A percentile compares a stretch with the other conserved stretches of the same genome.
Evolutionary conservation across 1,284 basidiomycete genomes (phyloP).

Genomic region (Boletellus dicymbophilus): DNA sequence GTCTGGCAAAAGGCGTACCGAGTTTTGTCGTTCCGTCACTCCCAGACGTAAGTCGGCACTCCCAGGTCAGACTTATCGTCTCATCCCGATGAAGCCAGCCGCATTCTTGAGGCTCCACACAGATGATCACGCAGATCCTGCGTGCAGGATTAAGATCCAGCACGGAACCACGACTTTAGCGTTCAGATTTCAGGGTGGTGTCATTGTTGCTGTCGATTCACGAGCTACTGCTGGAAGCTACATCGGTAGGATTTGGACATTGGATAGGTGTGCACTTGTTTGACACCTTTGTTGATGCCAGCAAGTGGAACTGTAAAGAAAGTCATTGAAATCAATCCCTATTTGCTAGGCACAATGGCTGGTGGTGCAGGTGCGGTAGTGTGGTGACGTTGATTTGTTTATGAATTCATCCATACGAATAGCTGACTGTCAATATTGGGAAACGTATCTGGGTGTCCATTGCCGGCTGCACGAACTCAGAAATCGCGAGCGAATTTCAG

Average conservation of each 20-base stretch:
- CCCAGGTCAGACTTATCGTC: slow-evolving; percentile 1
- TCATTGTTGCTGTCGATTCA: slow-evolving; percentile 98
- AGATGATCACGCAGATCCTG: slow-evolving; percentile 91
- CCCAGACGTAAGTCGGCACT: slow-evolving; percentile 60
- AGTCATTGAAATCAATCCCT: slow-evolving; percentile 99
- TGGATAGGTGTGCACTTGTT: slow-evolving; percentile 1
- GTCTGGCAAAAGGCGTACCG: slow-evolving; percentile 66
- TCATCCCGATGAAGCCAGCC: slow-evolving; percentile 63
- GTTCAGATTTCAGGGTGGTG: slow-evolving; percentile 95
- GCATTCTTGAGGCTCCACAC: slow-evolving; percentile 89
- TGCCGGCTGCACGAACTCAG: slow-evolving; percentile 97
- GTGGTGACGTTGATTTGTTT: slow-evolving; percentile 3
- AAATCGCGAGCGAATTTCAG: slow-evolving; percentile 97
- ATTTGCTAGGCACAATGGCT: slow-evolving; percentile 98
- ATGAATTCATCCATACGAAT: slow-evolving; percentile 9
- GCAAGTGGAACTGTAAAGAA: slow-evolving; percentile 97
- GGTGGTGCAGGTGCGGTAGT: slow-evolving; percentile 85
- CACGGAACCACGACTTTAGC: slow-evolving; percentile 99
- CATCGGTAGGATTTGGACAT: slow-evolving; percentile 64
- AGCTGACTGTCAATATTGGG: slow-evolving; percentile 97
- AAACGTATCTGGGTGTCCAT: slow-evolving; percentile 98
- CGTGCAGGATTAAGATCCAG: slow-evolving; percentile 96
- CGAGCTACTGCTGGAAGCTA: slow-evolving; percentile 97
- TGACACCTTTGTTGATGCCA: slow-evolving; percentile 32
- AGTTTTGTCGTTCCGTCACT: slow-evolving; percentile 71